Evolutionary conservation across 2,329 filamentous ascomycete species (phyloP).

Genomic region (Arthrobotrys conoides): DNA sequence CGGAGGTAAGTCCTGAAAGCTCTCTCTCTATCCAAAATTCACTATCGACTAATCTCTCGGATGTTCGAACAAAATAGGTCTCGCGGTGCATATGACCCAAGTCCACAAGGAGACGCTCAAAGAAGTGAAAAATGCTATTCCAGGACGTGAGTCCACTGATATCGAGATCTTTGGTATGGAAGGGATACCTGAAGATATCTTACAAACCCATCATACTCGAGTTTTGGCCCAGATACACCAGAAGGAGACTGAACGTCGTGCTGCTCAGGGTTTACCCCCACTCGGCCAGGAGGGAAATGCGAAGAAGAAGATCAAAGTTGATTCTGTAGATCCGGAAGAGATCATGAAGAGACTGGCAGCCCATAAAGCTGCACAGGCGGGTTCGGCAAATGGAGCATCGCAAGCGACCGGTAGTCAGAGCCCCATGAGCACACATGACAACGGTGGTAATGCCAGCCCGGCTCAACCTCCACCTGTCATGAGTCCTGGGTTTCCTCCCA

Average conservation of each 20-base stretch:
- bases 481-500: constrained; percentile 62
- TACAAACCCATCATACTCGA: constrained; percentile 85
- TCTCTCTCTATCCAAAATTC: not conserved
- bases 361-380: constrained; percentile 78
- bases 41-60: constrained; percentile 17
- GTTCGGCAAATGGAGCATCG: constrained; percentile 72
- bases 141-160: constrained; percentile 85
- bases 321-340: constrained; percentile 81
- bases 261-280: constrained; percentile 85
- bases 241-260: constrained; percentile 84
- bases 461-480: constrained; percentile 63
- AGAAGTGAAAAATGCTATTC: constrained; percentile 90
- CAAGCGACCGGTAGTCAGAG: constrained; percentile 73
- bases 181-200: constrained; percentile 88
- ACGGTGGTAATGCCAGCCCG: constrained; percentile 71
- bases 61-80: constrained; percentile 72
- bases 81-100: constrained; percentile 97
- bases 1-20: constrained; percentile 77
- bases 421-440: constrained; percentile 71
- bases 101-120: constrained; percentile 95
- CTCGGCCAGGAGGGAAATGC: constrained; percentile 73
- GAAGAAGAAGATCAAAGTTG: constrained; percentile 79
- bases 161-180: constrained; percentile 99
- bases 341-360: constrained; percentile 84
- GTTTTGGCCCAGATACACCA: constrained; percentile 89